phyloP scores from a whole-genome alignment of 257 asterid species.

The Solanum dulcamara region DNA sequence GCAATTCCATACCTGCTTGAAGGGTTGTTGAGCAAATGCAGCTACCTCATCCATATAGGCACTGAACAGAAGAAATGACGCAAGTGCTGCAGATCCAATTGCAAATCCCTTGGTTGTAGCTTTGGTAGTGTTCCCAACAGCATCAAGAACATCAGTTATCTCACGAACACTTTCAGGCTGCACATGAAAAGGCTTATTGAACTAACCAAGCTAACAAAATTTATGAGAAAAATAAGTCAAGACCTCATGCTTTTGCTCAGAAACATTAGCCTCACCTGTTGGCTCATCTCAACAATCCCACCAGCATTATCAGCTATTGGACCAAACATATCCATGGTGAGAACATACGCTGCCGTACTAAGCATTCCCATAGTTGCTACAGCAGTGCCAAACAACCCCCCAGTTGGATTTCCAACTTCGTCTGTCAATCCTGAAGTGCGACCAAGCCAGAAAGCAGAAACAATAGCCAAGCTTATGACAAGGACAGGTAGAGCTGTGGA shows the following conservation, averaged over 20 bases:
- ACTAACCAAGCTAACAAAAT: background rate
- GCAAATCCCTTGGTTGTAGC: conserved; percentile 99
- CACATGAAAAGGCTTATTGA: background rate
- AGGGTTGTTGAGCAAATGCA: conserved; percentile 57
- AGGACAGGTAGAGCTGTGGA: conserved; percentile 99
- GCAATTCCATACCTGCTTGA: conserved; percentile 47
- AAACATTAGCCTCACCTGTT: conserved; percentile 53
- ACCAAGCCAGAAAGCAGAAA: conserved; percentile 96
- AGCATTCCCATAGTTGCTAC: conserved; percentile 99
- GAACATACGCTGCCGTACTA: conserved; percentile 98
- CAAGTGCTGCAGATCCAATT: conserved; percentile 98
- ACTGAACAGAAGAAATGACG: conserved; percentile 94
- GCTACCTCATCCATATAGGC: conserved; percentile 99
- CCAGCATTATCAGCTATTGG: conserved; percentile 99
- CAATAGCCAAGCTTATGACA: conserved; percentile 71
- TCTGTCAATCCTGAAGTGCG: conserved; percentile 89
- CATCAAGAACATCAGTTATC: conserved; percentile 94
- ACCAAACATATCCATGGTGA: conserved; percentile 99
- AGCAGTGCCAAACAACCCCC: conserved; percentile 99
- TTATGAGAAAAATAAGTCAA: background rate
- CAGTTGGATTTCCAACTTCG: conserved; percentile 89
- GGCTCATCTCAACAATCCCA: conserved; percentile 99
- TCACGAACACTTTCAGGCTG: conserved; percentile 99
- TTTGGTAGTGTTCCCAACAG: conserved; percentile 98
- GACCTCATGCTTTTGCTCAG: background rate